Base-by-base conservation (phyloP, 148 eudicot species). In the Euryodendron excelsum region DNA sequence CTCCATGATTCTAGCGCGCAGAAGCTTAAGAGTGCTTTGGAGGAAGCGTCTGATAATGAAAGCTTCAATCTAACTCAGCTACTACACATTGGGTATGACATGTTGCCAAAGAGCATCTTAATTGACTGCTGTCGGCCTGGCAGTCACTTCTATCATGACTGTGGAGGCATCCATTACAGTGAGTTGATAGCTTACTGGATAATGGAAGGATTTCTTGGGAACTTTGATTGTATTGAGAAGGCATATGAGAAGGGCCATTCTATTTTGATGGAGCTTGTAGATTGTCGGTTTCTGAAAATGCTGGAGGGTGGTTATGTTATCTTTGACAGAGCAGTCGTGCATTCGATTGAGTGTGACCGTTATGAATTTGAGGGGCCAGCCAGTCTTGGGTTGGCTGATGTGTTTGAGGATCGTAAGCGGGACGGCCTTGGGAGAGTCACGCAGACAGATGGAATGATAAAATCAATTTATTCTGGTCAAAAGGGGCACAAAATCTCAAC, bases 111-210 rank as follows among this genome's bases (percentile, higher is more conserved):
- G 2, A 44, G 21, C 10, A 23, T 80, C 47, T 9, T 80, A 45
- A 68, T 80, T 18, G 82, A 80, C 65, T 74, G 50, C 52, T 71
- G n/a, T 56, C 20, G 53, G 33, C 17, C 20, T 30, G 59, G 37
- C 20, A 70, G 53, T 3, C 72, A 74, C 74, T 82, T 68, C 72
- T 78, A 74, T 39, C 48, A 30, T 0, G 62, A 21, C 11, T 37
- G 39, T 15, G 28, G 72, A 41, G 37, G 79, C 28, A 63, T 83
- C 25, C 74, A 83, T 45, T 76, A 75, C 66, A 78, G 78, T 66
- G 86, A 78, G 70, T 62, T 86, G 68, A 86, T 83, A 70, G 78
- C 84, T 31, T 86, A 86, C 73, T 86, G 86, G 88, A 81, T 86
- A 10, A 44, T 86, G 76, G 86, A 83, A 74, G 88, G 86, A 31